A percentile compares a stretch with the other conserved stretches of the same genome.
Evolutionary conservation across 2,329 filamentous ascomycete genomes (phyloP).

Genomic region (Westerdykella sp.): DNA sequence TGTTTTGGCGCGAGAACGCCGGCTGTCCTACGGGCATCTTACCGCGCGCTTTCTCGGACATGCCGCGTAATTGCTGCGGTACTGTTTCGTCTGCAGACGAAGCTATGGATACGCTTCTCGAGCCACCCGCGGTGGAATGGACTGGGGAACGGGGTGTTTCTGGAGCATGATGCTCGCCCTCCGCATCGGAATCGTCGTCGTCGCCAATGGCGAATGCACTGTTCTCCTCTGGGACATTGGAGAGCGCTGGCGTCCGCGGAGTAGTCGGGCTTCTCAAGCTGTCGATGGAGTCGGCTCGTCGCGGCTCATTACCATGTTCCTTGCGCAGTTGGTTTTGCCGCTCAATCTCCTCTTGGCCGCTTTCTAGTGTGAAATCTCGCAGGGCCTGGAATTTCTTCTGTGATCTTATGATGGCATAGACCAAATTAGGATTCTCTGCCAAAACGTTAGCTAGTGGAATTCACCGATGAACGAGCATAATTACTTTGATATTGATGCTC

Average conservation of each 20-base stretch:
- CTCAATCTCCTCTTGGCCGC: constrained; percentile 85
- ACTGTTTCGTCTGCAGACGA: constrained; percentile 69
- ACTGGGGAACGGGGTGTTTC: constrained; percentile 22
- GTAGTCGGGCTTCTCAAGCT: constrained; percentile 59
- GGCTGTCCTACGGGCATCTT: constrained; percentile 83
- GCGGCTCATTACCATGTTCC: constrained; percentile 43
- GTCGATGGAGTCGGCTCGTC: constrained; percentile 58
- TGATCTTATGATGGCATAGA: constrained; percentile 73
- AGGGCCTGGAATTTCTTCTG: constrained; percentile 78
- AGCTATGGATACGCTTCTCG: constrained; percentile 62
- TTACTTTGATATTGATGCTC: constrained; percentile 79
- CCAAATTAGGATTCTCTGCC: constrained; percentile 70
- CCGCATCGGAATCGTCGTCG: constrained; percentile 59
- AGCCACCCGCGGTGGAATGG: constrained; percentile 35
- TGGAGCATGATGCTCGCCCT: constrained; percentile 47
- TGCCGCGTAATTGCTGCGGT: constrained; percentile 75
- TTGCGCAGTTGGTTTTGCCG: constrained; percentile 66
- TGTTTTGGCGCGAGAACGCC: constrained; percentile 86
- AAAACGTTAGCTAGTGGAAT: constrained; percentile 11
- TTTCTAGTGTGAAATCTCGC: constrained; percentile 83
- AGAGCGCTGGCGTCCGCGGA: constrained; percentile 52
- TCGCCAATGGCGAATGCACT: constrained; percentile 83
- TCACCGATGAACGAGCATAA: constrained; percentile 20
- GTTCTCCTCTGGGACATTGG: constrained; percentile 70
- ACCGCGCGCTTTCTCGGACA: constrained; percentile 95